A percentile compares a stretch with the other conserved stretches of the same genome.
These are phyloP conservation scores for Nymphaea colorata DNA, from an alignment of 164 flowering plant species.

Conservation along the genomic window DNA sequence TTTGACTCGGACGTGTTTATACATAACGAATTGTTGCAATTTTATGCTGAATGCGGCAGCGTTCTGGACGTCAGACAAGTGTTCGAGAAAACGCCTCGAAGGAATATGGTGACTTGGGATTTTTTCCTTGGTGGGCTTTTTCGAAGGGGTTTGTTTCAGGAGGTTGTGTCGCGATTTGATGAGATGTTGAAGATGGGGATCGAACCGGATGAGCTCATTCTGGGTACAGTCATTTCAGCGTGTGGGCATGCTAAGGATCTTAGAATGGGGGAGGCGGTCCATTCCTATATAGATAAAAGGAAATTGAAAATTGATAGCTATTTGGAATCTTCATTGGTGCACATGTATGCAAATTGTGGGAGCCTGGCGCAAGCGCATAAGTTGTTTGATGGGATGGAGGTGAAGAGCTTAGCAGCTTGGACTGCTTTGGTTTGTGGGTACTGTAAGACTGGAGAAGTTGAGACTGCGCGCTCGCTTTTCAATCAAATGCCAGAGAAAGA, in stretches of 20 bases:
- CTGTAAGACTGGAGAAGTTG: conserved; percentile 36
- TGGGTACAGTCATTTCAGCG: conserved; percentile 45
- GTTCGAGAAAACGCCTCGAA: conserved; percentile 33
- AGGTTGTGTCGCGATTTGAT: conserved; percentile 39
- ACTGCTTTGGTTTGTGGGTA: conserved; percentile 63
- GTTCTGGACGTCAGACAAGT: conserved; percentile 21
- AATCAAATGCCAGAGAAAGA: conserved; percentile 48
- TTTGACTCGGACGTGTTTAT: conserved; percentile 49
- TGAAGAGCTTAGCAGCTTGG: conserved; percentile 32
- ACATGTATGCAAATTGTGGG: conserved; percentile 60
- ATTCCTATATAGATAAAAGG: conserved; percentile 16
- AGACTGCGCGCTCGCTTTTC: conserved; percentile 54
- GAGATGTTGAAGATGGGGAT: conserved; percentile 46
- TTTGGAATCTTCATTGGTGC: conserved; percentile 44
- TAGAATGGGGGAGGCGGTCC: conserved; percentile 36
- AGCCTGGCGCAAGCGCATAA: conserved; percentile 47
- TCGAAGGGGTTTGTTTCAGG: conserved; percentile 34
- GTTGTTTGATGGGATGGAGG: conserved; percentile 29
- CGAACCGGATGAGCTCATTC: conserved; percentile 43
- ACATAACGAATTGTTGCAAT: conserved; percentile 45
- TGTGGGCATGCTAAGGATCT: conserved; percentile 46
- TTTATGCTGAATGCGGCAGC: conserved; percentile 35
- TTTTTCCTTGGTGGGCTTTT: conserved; percentile 64
- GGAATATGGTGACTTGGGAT: conserved; percentile 42
- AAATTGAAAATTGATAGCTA: conserved; percentile 17